These are phyloP conservation scores for Hanseniaspora taiwanica DNA, from an alignment of 805 yeast species.

Conservation along the genomic window DNA sequence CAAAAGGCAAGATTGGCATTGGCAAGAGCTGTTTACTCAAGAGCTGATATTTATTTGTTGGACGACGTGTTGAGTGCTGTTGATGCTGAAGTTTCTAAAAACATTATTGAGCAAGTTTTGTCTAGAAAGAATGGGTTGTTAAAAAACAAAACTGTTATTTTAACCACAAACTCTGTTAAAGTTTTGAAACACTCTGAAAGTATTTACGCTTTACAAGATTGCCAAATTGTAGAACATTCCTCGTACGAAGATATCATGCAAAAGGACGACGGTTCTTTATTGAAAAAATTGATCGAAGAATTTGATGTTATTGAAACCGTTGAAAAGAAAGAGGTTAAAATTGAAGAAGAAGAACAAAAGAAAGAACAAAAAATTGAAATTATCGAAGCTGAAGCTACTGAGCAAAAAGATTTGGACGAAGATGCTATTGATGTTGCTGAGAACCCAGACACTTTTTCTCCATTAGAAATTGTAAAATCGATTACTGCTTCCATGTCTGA, in stretches of 20 bases:
- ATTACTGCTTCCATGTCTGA: constrained; percentile 1
- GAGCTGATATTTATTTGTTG: constrained; percentile 42
- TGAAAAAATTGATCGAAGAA: constrained; percentile 19
- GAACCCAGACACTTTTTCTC: neutral
- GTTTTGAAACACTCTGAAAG: constrained; percentile 45
- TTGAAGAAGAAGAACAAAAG: constrained; percentile 7
- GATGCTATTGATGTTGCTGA: neutral
- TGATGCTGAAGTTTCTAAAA: constrained; percentile 55
- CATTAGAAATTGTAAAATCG: neutral
- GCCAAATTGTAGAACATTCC: constrained; percentile 46
- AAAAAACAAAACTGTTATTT: constrained; percentile 36
- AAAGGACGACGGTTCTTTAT: constrained; percentile 17
- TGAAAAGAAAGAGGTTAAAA: constrained; percentile 2
- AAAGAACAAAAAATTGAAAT: neutral
- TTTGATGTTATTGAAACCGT: constrained; percentile 17
- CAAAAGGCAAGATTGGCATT: constrained; percentile 51
- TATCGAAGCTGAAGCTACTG: neutral
- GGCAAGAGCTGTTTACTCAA: constrained; percentile 57
- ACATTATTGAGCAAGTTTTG: constrained; percentile 37
- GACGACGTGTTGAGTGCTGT: constrained; percentile 64
- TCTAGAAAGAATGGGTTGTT: constrained; percentile 32
- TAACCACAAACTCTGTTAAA: constrained; percentile 45
- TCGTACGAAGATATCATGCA: constrained; percentile 36
- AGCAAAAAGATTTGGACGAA: constrained; percentile 2
- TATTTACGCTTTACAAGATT: constrained; percentile 44